phyloP scores from a whole-genome alignment of 768 basidiomycete genomes.

The Amanita thiersii region DNA sequence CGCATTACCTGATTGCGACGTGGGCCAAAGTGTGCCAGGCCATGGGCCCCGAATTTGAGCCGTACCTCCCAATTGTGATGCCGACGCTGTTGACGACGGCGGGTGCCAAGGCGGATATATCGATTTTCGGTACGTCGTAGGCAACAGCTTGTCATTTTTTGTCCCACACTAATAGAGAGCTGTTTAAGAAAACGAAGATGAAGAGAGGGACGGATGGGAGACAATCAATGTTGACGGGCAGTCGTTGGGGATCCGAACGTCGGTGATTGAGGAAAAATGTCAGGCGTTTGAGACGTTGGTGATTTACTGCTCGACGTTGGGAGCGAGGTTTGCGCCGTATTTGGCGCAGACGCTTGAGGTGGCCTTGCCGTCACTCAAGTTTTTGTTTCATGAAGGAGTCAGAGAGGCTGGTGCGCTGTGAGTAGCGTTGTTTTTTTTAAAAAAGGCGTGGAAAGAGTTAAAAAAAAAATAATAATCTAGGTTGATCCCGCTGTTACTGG shows the following conservation, averaged over 20 bases:
- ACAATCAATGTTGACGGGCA: constrained; percentile 73
- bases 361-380: constrained; percentile 59
- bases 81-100: constrained; percentile 70
- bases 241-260: constrained; percentile 69
- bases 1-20: constrained; percentile 74
- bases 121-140: constrained; percentile 49
- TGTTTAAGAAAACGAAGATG: constrained; percentile 36
- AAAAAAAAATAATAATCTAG: constrained; percentile 24
- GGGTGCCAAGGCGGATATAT: constrained; percentile 72
- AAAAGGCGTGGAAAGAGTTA: background rate
- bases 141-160: background rate
- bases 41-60: constrained; percentile 77
- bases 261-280: constrained; percentile 80
- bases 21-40: constrained; percentile 90
- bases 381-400: constrained; percentile 83
- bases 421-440: constrained; percentile 16
- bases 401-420: constrained; percentile 72
- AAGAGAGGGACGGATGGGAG: constrained; percentile 70
- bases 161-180: background rate
- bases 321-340: constrained; percentile 62
- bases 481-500: constrained; percentile 62
- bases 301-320: constrained; percentile 67
- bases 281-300: constrained; percentile 85
- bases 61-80: constrained; percentile 81
- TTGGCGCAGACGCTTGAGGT: constrained; percentile 65